A percentile compares a stretch with the other conserved stretches of the same genome.
These are phyloP conservation scores for Talaromyces adpressus DNA, from an alignment of 495 filamentous ascomycete species.

Conservation along the genomic window DNA sequence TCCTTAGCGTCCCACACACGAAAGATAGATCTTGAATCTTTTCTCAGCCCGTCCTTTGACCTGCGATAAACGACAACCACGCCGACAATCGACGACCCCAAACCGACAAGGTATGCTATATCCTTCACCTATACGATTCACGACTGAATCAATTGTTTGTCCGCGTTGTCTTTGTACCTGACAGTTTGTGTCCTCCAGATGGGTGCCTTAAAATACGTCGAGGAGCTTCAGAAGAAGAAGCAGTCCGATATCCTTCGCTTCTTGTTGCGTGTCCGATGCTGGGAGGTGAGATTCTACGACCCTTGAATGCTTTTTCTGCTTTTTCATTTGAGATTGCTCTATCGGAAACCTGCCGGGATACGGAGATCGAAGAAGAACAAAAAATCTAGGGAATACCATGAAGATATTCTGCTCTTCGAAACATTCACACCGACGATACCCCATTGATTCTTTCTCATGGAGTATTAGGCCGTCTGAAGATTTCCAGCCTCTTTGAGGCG, in stretches of 20 bases:
- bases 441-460: constrained; percentile 2
- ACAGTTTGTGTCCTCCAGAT: constrained; percentile 39
- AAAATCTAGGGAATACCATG: not conserved
- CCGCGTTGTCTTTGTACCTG: not conserved
- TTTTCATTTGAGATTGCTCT: constrained; percentile 21
- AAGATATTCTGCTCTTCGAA: not conserved
- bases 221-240: constrained; percentile 99
- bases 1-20: constrained; percentile 41
- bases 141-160: not conserved
- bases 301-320: constrained; percentile 32
- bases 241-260: constrained; percentile 99
- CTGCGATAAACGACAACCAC: constrained; percentile 27
- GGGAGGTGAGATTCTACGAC: constrained; percentile 81
- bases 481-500: not conserved
- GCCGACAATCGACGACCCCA: constrained; percentile 41
- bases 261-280: constrained; percentile 98
- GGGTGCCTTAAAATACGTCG: constrained; percentile 98
- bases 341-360: constrained; percentile 7
- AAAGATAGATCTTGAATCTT: constrained; percentile 27
- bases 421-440: not conserved
- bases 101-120: constrained; percentile 43
- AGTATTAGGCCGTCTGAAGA: constrained; percentile 6
- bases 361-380: not conserved
- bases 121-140: not conserved
- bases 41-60: constrained; percentile 7